These are phyloP conservation scores for Trametes pubescens DNA, from an alignment of 1,284 basidiomycete species.

Conservation along the genomic window DNA sequence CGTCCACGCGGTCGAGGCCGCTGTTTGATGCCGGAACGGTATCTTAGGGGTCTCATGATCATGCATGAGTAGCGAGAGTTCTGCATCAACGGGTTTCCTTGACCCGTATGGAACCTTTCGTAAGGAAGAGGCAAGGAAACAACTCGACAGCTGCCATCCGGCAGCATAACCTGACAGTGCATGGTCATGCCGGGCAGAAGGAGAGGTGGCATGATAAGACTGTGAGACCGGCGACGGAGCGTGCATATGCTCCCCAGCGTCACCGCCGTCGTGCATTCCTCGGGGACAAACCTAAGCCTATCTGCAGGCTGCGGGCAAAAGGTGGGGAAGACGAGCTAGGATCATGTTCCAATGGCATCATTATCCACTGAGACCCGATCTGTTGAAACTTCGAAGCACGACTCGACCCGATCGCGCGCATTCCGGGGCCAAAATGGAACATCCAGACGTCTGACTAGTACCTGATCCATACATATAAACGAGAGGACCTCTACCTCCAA, in stretches of 20 bases:
- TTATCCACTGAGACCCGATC: neutral
- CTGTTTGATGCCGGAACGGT: constrained; percentile 21
- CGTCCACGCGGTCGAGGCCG: constrained; percentile 20
- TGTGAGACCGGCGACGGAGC: constrained; percentile 21
- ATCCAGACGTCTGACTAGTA: constrained; percentile 24
- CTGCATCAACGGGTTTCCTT: constrained; percentile 16
- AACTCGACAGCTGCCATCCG: constrained; percentile 7
- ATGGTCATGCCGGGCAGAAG: constrained; percentile 16
- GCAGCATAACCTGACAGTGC: constrained; percentile 11
- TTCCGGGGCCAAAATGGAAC: constrained; percentile 15
- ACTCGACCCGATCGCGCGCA: neutral
- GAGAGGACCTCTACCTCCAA: constrained; percentile 29
- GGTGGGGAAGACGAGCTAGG: neutral
- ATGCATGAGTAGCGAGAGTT: constrained; percentile 6
- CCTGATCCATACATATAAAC: constrained; percentile 15
- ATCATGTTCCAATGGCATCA: neutral
- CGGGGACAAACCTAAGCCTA: neutral
- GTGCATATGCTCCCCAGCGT: constrained; percentile 14
- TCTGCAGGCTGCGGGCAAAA: constrained; percentile 1
- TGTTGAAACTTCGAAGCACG: no score
- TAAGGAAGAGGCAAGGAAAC: constrained; percentile 8
- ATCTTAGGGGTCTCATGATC: constrained; percentile 23
- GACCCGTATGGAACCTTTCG: constrained; percentile 19
- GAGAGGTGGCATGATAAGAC: constrained; percentile 13
- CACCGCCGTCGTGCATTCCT: constrained; percentile 12